Evolutionary conservation across 306 rosid genomes (phyloP), one percentile per base, ranked within the genome.

Genomic region (Rosa chinensis): DNA sequence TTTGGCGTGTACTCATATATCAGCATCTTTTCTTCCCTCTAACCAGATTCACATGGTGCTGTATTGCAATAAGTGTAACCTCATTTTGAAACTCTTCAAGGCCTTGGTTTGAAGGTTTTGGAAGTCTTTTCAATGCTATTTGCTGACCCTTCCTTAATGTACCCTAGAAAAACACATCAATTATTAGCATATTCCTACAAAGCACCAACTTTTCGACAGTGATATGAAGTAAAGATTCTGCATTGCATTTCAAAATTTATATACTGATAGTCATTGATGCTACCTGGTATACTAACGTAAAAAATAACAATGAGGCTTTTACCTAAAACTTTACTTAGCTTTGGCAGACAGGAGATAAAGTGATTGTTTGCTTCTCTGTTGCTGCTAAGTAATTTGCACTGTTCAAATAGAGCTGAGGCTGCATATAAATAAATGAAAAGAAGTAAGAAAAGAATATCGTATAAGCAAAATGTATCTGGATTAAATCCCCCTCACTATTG

Each of bases 31-130:
- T 87, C 90, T 23, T 87, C 82, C 63, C 84, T 49, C 89, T 81
- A 63, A 85, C 89, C 49, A 89, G 85, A 83, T 89, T 89, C 48
- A 87, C 84, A 74, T 89, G 93, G 28, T 87, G 93, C 28, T 85
- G 76, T n/a, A 59, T 83, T 81, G 90, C 89, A 3, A 86, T 85
- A 62, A 89, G 87, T 0, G 79, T 61, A 44, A 88, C 79, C 69
- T 88, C 89, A 67, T 88, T 88, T 55, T 55, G 39, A 45, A 82
- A 78, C 79, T 82, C 85, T 78, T 77, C 89, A 48, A 79, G 79
- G 53, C 88, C 89, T 89, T 87, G 92, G 47, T 47, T 77, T 48
- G 90, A 87, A 74, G 77, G 79, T 72, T 79, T 67, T 20, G 92
- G 85, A 32, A 87, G 89, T 62, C 88, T 73, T 70, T 89, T 89